phyloP scores from a whole-genome alignment of 139 green algal species.

The Diplosphaera chodatii region DNA sequence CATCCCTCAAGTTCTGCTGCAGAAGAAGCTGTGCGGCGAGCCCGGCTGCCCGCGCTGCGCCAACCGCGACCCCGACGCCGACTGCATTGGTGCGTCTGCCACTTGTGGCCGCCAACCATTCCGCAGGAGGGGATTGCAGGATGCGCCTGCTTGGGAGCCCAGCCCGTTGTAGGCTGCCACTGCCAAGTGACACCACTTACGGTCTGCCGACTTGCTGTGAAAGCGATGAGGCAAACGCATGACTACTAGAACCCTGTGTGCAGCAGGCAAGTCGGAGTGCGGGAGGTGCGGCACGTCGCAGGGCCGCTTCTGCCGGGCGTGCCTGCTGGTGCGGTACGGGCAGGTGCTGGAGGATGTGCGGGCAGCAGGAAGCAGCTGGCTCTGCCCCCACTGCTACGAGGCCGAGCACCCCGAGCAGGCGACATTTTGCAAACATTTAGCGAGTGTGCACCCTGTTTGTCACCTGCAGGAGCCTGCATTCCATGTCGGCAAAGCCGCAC shows the following conservation, averaged over 20 bases:
- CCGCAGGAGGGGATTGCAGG: no score
- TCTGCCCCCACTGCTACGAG: constrained; percentile 75
- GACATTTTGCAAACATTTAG: background rate
- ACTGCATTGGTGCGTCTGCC: constrained; percentile 46
- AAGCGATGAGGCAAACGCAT: no score
- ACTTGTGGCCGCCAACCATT: no score
- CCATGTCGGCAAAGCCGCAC: no score
- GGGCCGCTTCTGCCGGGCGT: constrained; percentile 62
- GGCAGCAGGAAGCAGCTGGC: constrained; percentile 32
- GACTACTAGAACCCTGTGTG: no score
- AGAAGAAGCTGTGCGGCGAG: constrained; percentile 71
- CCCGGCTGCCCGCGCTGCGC: constrained; percentile 52
- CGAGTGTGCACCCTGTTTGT: no score
- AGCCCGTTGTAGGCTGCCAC: no score
- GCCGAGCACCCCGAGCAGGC: constrained; percentile 46
- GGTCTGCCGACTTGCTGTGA: no score
- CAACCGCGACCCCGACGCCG: constrained; percentile 23
- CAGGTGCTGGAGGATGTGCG: constrained; percentile 39
- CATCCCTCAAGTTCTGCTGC: constrained; percentile 3
- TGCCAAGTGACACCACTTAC: no score
- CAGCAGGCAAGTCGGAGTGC: constrained; percentile 64
- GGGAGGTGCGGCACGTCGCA: constrained; percentile 31
- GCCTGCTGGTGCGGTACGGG: constrained; percentile 57
- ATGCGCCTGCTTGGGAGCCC: no score
- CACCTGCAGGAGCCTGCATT: no score